These are phyloP conservation scores for Pichia deserticola DNA, from an alignment of 805 yeast genomes.

Conservation along the genomic window DNA sequence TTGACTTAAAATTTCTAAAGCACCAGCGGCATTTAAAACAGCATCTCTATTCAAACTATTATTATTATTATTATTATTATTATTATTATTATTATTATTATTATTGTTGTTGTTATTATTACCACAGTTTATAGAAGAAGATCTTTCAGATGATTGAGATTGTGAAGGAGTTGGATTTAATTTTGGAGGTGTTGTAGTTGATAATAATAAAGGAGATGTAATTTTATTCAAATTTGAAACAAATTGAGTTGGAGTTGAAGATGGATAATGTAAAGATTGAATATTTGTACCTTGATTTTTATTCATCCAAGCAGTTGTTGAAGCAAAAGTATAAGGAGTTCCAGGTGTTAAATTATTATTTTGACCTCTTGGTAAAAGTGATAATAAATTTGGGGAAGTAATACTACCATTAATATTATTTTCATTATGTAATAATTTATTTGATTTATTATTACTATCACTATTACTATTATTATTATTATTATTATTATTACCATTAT, in stretches of 20 bases:
- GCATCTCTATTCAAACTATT: slow-evolving; percentile 26
- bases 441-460: too few species aligned
- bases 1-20: slow-evolving; percentile 33
- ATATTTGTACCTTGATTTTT: slow-evolving; percentile 27
- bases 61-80: slow-evolving; percentile 6
- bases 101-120: too few species aligned
- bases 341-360: slow-evolving; percentile 18
- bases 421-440: too few species aligned
- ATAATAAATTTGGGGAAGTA: slow-evolving; percentile 33
- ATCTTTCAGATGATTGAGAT: slow-evolving; percentile 31
- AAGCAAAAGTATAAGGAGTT: slow-evolving; percentile 24
- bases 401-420: background rate
- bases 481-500: background rate
- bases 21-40: slow-evolving; percentile 33
- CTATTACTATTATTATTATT: too few species aligned
- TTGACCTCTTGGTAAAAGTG: slow-evolving; percentile 34
- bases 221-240: slow-evolving; percentile 57
- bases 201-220: slow-evolving; percentile 56
- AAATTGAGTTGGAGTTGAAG: slow-evolving; percentile 64
- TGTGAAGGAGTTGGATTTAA: slow-evolving; percentile 27
- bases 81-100: slow-evolving; percentile 3
- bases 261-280: slow-evolving; percentile 57
- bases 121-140: slow-evolving; percentile 19
- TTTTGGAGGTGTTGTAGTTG: slow-evolving; percentile 34
- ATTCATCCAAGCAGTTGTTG: slow-evolving; percentile 23